Evolutionary conservation across 805 yeast genomes (phyloP), one percentile per base, ranked within the genome.

Genomic region (Schwanniomyces yamadae): DNA sequence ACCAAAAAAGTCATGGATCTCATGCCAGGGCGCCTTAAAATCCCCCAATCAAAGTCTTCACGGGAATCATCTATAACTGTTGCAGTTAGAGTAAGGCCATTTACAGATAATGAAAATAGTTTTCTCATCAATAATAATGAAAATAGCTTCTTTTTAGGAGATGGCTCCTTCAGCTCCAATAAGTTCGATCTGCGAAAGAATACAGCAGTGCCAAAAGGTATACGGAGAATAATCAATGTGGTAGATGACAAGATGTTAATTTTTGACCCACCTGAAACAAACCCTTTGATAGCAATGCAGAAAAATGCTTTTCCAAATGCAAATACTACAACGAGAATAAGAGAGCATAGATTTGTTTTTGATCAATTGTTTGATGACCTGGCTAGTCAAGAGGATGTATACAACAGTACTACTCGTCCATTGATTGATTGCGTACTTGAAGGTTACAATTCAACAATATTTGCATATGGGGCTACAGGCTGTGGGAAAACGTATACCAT

Each of bases 401-500:
- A 77, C 52, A 53, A 63, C 17, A 57, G 60, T 20, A 86, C 95
- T 1, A 78, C 95, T 0, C 66, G 71, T 33, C 91, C 95, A 0
- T 63, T 88, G 31, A 65, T 90, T 6, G 87, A 81, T 41, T 74
- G 82, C 25, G 80, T 88, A 0, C 57, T 90, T 27, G 93, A 85
- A 42, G 98, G 97, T 0, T 86, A 68, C 59, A 89, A 91, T 56
- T 82, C 95, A 5, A 88, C 96, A 0, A 87, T 90, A 0, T 90
- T 90, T 66, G 97, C 98, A 0, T 90, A 90, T 56, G 98, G 98
- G 1, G 95, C 98, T 19, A 90, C 98, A 0, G 98, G 98, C 0
- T 90, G 97, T 59, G 98, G 98, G n/a, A 90, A 90, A 55, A 90
- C 97, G 0, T 88, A 84, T 55, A 90, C 98, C 0, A 84, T 90